phyloP scores from a whole-genome alignment of 768 basidiomycete genomes.

The Lactarius sp. region DNA sequence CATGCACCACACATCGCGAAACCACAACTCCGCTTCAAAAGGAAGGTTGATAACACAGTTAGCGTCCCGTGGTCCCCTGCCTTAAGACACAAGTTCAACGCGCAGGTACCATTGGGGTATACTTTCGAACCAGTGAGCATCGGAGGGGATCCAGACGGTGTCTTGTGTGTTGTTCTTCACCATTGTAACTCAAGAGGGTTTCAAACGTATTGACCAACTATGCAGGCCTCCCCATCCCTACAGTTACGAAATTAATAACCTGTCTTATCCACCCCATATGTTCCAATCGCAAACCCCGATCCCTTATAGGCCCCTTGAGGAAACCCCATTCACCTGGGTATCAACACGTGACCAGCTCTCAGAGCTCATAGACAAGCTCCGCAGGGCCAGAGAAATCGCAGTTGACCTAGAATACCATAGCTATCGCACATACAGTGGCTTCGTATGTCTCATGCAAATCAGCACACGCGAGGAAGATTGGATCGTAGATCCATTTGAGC shows the following conservation, averaged over 20 bases:
- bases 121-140: slow-evolving; percentile 37
- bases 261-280: slow-evolving; percentile 65
- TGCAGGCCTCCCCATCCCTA: slow-evolving; percentile 64
- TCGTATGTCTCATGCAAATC: slow-evolving; percentile 91
- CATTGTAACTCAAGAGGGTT: not conserved
- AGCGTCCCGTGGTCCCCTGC: slow-evolving; percentile 59
- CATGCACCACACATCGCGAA: slow-evolving; percentile 75
- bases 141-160: slow-evolving; percentile 24
- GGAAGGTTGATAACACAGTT: slow-evolving; percentile 52
- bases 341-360: slow-evolving; percentile 51
- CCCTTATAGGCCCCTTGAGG: slow-evolving; percentile 53
- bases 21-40: slow-evolving; percentile 74
- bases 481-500: slow-evolving; percentile 73
- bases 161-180: slow-evolving; percentile 1
- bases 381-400: slow-evolving; percentile 69
- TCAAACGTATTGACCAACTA: slow-evolving; percentile 20
- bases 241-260: slow-evolving; percentile 74
- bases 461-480: slow-evolving; percentile 82
- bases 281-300: slow-evolving; percentile 50
- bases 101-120: slow-evolving; percentile 77
- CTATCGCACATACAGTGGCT: slow-evolving; percentile 78
- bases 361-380: slow-evolving; percentile 64
- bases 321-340: slow-evolving; percentile 68
- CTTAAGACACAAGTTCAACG: slow-evolving; percentile 74
- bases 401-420: slow-evolving; percentile 94